Conservation (phyloP, 2,329 filamentous ascomycete species). For the Boeremia lycopersici region DNA sequence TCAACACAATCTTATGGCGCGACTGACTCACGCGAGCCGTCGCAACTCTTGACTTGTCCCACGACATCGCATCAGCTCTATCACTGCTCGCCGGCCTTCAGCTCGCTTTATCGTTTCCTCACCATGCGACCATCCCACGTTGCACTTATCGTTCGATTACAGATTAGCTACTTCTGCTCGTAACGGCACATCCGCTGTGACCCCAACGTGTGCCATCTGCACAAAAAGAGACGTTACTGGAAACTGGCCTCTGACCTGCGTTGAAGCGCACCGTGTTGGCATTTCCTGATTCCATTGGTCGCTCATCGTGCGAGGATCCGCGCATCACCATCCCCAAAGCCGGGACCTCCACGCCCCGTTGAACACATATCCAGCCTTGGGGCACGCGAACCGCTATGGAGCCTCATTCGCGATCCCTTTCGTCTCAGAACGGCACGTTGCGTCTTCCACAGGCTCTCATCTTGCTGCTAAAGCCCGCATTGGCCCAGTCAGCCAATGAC, state of each 20-base stretch:
- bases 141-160: slow-evolving; percentile 20
- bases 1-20: slow-evolving; percentile 7
- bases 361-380: slow-evolving; percentile 45
- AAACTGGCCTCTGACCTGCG: slow-evolving; percentile 39
- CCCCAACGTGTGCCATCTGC: slow-evolving; percentile 37
- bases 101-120: slow-evolving; percentile 22
- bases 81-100: slow-evolving; percentile 4
- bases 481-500: slow-evolving; percentile 33
- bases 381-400: slow-evolving; percentile 43
- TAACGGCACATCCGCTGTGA: slow-evolving; percentile 33
- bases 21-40: slow-evolving; percentile 9
- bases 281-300: slow-evolving; percentile 41
- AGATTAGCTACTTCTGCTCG: slow-evolving; percentile 23
- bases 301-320: slow-evolving; percentile 19
- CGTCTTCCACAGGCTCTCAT: slow-evolving; percentile 46
- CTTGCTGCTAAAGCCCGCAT: slow-evolving; percentile 36
- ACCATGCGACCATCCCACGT: slow-evolving; percentile 26
- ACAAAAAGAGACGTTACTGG: slow-evolving; percentile 33
- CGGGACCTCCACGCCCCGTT: slow-evolving; percentile 33
- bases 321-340: slow-evolving; percentile 28
- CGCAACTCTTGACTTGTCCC: background rate
- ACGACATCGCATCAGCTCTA: background rate
- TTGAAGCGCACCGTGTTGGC: slow-evolving; percentile 38
- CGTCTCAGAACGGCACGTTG: slow-evolving; percentile 41
- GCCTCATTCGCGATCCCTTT: slow-evolving; percentile 43